phyloP scores from a whole-genome alignment of 1,139 yeast genomes.

The Taphrina betulina region DNA sequence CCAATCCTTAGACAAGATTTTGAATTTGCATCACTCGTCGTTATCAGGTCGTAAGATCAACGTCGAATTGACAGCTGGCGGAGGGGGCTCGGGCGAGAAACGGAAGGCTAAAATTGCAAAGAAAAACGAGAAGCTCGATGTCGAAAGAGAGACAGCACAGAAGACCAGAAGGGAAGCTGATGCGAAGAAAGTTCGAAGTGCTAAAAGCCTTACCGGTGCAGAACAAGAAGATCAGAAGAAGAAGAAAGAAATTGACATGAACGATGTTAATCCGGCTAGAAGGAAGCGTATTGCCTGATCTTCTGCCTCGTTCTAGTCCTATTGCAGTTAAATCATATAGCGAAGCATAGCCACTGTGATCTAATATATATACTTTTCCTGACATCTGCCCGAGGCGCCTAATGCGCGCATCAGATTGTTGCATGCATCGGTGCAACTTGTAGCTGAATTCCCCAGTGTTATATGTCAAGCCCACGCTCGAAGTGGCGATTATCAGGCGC shows the following conservation, averaged over 20 bases:
- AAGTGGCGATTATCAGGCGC: no score
- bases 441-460: no score
- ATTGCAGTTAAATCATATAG: neutral
- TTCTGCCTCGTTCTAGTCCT: no score
- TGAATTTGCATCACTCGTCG: conserved; percentile 74
- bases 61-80: conserved; percentile 95
- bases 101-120: conserved; percentile 69
- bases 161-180: conserved; percentile 27
- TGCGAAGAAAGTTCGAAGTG: conserved; percentile 15
- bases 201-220: neutral
- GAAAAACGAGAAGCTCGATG: conserved; percentile 67
- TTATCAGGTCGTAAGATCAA: conserved; percentile 74
- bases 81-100: conserved; percentile 84
- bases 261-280: conserved; percentile 16
- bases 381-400: no score
- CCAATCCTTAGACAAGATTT: conserved; percentile 71
- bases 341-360: neutral
- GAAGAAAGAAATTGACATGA: conserved; percentile 19
- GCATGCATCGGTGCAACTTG: no score
- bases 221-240: conserved; percentile 34
- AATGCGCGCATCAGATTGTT: no score
- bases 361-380: no score
- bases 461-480: no score
- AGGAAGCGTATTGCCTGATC: conserved; percentile 9
- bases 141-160: conserved; percentile 36